A percentile compares a stretch with the other conserved stretches of the same genome.
phyloP scores from a whole-genome alignment of 2,329 filamentous ascomycete species.

The Alternaria brassicicola region DNA sequence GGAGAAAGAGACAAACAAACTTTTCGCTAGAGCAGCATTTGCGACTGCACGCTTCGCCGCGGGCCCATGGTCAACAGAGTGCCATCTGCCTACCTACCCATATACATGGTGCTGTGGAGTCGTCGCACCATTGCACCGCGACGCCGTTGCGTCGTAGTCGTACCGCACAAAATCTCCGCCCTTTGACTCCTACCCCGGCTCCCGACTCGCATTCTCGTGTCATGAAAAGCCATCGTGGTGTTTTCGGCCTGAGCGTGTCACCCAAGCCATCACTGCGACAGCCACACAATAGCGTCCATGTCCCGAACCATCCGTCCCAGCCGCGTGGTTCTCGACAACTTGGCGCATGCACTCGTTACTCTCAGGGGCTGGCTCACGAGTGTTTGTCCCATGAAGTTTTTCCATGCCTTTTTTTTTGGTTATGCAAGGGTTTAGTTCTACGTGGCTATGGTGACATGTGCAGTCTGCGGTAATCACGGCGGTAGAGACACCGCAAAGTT shows the following conservation, averaged over 20 bases:
- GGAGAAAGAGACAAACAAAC: not conserved
- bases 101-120: not conserved
- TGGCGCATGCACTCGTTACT: conserved; percentile 10
- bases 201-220: not conserved
- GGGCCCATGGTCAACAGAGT: not conserved
- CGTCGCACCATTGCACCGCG: conserved; percentile 9
- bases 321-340: not conserved
- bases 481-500: no score
- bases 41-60: not conserved
- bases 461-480: not conserved
- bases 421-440: not conserved
- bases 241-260: not conserved
- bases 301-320: not conserved
- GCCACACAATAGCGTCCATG: not conserved
- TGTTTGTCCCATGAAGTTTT: no score
- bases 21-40: not conserved
- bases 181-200: not conserved
- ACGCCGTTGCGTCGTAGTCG: no score
- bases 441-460: no score
- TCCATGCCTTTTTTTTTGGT: no score
- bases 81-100: not conserved
- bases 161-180: not conserved
- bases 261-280: not conserved
- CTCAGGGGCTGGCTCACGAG: conserved; percentile 4
- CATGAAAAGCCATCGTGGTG: not conserved